Base-by-base conservation (phyloP, 768 basidiomycete species). In the Xerocomus spinulosus region DNA sequence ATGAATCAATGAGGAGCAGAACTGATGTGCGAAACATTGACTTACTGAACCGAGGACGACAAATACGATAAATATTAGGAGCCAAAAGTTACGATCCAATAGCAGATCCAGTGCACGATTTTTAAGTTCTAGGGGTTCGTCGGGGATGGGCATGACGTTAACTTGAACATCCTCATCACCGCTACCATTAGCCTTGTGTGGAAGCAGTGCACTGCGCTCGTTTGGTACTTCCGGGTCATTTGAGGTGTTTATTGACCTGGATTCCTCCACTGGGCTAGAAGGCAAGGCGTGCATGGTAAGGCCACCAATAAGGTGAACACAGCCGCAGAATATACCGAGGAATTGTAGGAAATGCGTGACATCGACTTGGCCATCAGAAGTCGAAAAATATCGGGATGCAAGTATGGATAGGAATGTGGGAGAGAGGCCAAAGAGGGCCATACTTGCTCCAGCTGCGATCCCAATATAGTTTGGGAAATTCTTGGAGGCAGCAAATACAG, bases 351-450 rank as follows among this genome's bases (percentile, higher is more conserved):
- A 90, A 12, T 53, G 70, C 21, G 59, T 77, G 58, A 71, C 76
- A 53, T 66, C 77, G 41, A 69, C 71, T 36, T 75, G 76, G 21
- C 70, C 71, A 40, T 65, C 61, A 12, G 65, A 54, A 32, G 71
- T 66, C 5, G 77, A 80, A 64, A 90, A 90, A 60, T 72, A 80
- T 14, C 48, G 68, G 4, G 83, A 79, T 4, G 85, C 87, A 30
- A 89, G 50, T 20, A 76, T 49, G 18, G 87, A 83, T 7, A 90
- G 74, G 54, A 87, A 79, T 18, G 90, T 70, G 0, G 89, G 89
- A 0, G 89, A 92, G 28, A 90, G 74, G n/a, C 89, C 87, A 58
- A 89, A 90, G 20, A 89, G 67, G 3, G 86, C 79, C 73, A 82
- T 81, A 59, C 76, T 83, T 9, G 71, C 67, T 4, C 86, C 89